Conservation (phyloP, 345 rosid genomes). For the Trapa bicornis region DNA sequence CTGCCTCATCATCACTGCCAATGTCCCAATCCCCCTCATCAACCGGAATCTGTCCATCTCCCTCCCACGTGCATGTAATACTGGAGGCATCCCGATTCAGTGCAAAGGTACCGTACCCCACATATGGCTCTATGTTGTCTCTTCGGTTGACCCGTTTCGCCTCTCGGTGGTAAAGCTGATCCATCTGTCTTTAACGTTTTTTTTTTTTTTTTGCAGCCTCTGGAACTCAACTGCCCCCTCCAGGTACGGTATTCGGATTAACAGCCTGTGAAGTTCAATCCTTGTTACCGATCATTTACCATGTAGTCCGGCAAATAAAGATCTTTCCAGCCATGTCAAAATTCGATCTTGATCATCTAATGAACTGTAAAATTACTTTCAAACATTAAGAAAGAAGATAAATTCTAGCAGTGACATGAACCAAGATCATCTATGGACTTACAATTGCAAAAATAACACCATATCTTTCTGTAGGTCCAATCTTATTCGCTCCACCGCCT, state of each 20-base stretch:
- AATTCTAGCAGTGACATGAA: too few species aligned
- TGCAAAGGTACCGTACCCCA: constrained; percentile 44
- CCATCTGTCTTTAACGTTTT: not conserved
- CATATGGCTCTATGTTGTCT: too few species aligned
- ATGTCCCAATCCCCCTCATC: constrained; percentile 52
- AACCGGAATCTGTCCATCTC: constrained; percentile 48
- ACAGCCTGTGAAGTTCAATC: not conserved
- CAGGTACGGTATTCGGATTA: constrained; percentile 32
- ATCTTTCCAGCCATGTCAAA: not conserved
- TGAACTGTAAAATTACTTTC: constrained; percentile 7
- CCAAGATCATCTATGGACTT: not conserved
- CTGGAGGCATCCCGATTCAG: constrained; percentile 48
- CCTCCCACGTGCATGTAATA: constrained; percentile 62
- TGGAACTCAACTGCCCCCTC: constrained; percentile 74
- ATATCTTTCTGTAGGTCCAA: constrained; percentile 38
- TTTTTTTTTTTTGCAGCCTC: constrained; percentile 36
- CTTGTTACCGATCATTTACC: not conserved
- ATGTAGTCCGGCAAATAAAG: constrained; percentile 30
- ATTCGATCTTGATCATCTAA: not conserved
- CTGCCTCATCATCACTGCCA: constrained; percentile 62
- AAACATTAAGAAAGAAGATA: too few species aligned
- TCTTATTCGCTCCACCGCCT: constrained; percentile 35
- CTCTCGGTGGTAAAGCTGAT: not conserved
- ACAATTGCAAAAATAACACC: not conserved
- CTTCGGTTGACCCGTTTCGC: not conserved